Conservation (phyloP, 306 rosid genomes). For the Fragaria vesca region DNA sequence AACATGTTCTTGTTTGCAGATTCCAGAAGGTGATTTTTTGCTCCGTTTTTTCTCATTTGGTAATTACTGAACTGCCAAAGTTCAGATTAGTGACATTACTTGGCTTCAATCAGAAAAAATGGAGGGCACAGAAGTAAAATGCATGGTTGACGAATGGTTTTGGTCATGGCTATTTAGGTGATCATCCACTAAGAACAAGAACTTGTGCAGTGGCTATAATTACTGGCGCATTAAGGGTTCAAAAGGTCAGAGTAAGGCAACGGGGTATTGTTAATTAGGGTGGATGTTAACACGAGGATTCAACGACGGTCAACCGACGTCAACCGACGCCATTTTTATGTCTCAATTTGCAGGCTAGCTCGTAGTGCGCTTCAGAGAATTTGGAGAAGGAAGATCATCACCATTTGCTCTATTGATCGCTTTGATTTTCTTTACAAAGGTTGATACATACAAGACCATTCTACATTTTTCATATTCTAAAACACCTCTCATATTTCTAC, state of each 20-base stretch:
- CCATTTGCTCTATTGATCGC: not conserved
- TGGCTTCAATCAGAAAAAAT: not conserved
- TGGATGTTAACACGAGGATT: not conserved
- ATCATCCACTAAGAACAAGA: conserved; percentile 10
- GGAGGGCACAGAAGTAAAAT: conserved; percentile 10
- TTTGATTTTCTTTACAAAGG: not conserved
- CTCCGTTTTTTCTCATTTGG: conserved; percentile 8
- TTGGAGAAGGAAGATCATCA: not conserved
- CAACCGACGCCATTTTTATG: not conserved
- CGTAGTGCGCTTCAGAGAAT: not conserved
- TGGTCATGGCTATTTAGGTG: conserved; percentile 8
- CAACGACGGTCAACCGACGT: conserved; percentile 15
- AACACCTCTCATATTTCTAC: not conserved
- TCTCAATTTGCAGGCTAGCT: not conserved
- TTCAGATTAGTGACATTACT: not conserved
- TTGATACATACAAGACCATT: not conserved
- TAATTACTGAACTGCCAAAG: conserved; percentile 1
- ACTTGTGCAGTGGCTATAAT: not conserved
- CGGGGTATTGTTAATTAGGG: not conserved
- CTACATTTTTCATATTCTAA: not conserved
- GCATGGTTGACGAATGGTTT: not conserved
- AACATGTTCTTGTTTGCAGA: conserved; percentile 6
- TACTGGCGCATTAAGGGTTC: not conserved
- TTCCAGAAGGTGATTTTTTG: not conserved
- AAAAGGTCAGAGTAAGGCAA: conserved; percentile 13